Evolutionary conservation across 1,284 basidiomycete genomes (phyloP).

Genomic region (Fomes fomentarius): DNA sequence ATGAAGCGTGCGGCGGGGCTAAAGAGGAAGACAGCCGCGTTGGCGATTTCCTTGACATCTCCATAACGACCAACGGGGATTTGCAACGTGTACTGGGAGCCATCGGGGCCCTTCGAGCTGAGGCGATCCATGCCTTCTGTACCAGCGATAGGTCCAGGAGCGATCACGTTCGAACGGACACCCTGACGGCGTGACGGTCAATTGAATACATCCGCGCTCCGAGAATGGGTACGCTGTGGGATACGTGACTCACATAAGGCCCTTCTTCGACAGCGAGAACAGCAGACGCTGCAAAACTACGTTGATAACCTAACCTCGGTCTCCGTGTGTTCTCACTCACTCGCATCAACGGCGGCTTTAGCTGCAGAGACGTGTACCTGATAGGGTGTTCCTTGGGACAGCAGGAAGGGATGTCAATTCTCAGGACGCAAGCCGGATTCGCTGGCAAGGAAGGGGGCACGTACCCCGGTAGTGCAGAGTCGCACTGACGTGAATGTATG

Average conservation of each 20-base stretch:
- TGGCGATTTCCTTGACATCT: conserved; percentile 75
- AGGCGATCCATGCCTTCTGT: conserved; percentile 89
- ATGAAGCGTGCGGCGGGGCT: conserved; percentile 85
- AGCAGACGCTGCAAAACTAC: conserved; percentile 34
- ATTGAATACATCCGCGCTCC: background rate
- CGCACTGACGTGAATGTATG: conserved; percentile 91
- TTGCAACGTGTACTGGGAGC: conserved; percentile 13
- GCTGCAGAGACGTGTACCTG: conserved; percentile 95
- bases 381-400: conserved; percentile 74
- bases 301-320: conserved; percentile 4
- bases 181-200: conserved; percentile 45
- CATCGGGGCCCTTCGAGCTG: conserved; percentile 41
- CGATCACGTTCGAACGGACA: conserved; percentile 92
- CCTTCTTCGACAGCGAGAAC: conserved; percentile 94
- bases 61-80: conserved; percentile 70
- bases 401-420: background rate
- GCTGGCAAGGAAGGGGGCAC: conserved; percentile 19
- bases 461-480: conserved; percentile 87
- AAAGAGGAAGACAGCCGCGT: conserved; percentile 86
- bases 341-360: conserved; percentile 92
- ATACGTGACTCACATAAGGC: conserved; percentile 51
- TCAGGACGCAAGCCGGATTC: background rate
- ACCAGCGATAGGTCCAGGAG: conserved; percentile 83
- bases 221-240: background rate
- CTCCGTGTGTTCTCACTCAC: conserved; percentile 26